Evolutionary conservation across 176 grass and related monocot species (phyloP), one percentile per base, ranked within the genome.

Genomic region (Pontederia paniculata): DNA sequence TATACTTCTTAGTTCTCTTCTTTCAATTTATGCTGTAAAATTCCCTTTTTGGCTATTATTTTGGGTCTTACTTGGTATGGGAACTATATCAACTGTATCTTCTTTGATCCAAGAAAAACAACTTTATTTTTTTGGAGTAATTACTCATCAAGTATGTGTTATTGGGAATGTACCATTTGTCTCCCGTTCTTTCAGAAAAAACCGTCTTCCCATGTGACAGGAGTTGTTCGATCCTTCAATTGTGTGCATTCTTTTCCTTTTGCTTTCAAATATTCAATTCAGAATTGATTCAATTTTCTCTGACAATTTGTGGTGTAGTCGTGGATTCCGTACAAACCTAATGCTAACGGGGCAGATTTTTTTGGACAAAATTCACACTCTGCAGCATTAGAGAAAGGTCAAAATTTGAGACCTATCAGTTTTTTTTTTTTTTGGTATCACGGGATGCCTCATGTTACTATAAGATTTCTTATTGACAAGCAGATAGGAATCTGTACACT

Each of bases 401-500:
- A 16, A 51, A 31, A 5, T 65, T 17, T 17, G 48, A 21, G 12
- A 10, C 41, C 51, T 15, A 11, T 43, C 17, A n/a, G n/a, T n/a
- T 63, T 56, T 21, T 56, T 20, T 41, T 4, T 45, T 12, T 54
- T 74, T 7, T 11, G 47, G 16, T 5, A 46, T 46, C 42, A 65
- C 23, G 8, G 10, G 42, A 25, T 8, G 21, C 13, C 13, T 6
- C 10, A 65, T 9, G n/a, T 65, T 47, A 67, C 25, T 13, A 13
- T 54, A 60, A 54, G 55, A 45, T 50, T 58, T 15, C 37, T 25
- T 67, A 41, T 59, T 74, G 55, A 51, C 65, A 51, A 12, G 10
- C 80, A 98, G 93, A 98, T 77, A 91, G 93, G 73, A 84, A 75
- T 23, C 54, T 98, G 17, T 98, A 98, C 75, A 80, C 77, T 23